Base-by-base conservation (phyloP, 2,329 filamentous ascomycete species). In the Lasiodiplodia theobromae region DNA sequence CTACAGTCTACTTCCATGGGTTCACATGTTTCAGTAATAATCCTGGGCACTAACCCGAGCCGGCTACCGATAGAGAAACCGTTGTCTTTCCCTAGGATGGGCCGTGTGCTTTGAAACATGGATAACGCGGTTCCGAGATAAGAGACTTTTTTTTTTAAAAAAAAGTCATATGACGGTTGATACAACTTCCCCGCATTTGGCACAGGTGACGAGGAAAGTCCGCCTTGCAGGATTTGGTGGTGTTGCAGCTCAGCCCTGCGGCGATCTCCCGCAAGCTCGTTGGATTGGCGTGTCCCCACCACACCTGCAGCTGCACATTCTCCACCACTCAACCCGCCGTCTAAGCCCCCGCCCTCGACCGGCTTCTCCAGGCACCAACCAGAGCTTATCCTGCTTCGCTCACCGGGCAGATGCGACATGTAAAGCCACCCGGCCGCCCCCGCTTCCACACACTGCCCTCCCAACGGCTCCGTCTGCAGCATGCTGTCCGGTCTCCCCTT, bases 401-500 rank as follows among this genome's bases (percentile, higher is more conserved):
- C 60, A 16, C 60, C n/a, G 47, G 34, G 60, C 60, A 64, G 12
- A 64, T 52, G 47, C 60, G 60, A 53, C 60, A 64, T 64, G 60
- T 64, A 64, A 64, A 64, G 18, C 58, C 60, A 64, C n/a, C 60
- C 60, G 60, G n/a, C 58, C 60, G 44, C 28, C n/a, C 28, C 60
- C 60, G 60, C 44, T 52, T 31, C 60, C 47, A 37, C 60, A 34
- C 44, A 31, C 60, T 18, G 47, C 47, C 16, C 38, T 21, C 4
- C 25, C 18, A 12, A 52, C 60, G 28, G 60, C 47, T 38, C 47
- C 47, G 28, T 52, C 44, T 25, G 31, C 60, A 64, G 31, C 60
- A 64, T 64, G 60, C 60, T 64, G 47, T 64, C 60, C 60, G 60
- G 60, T 52, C 60, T 64, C 60, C 60, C 60, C 47, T 64, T 64